A percentile compares a stretch with the other conserved stretches of the same genome.
Evolutionary conservation across 1,284 basidiomycete genomes (phyloP).

Genomic region (Cryptococcus sp.): DNA sequence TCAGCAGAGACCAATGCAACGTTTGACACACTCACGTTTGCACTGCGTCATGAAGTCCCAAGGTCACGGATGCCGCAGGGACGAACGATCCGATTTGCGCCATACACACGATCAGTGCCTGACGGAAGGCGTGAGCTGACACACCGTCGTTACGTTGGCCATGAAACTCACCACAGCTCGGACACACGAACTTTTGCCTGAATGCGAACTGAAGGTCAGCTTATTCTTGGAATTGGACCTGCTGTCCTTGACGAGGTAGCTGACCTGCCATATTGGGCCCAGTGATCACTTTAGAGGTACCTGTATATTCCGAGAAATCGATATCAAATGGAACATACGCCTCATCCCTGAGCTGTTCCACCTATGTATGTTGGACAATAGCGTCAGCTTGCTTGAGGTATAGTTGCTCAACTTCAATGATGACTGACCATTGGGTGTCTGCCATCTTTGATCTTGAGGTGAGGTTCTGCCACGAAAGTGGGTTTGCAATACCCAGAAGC

Average conservation of each 20-base stretch:
- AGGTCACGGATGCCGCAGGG: constrained; percentile 67
- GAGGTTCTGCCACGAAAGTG: constrained; percentile 67
- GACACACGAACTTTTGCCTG: constrained; percentile 51
- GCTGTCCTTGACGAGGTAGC: constrained; percentile 4
- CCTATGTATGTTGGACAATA: constrained; percentile 57
- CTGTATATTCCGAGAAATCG: constrained; percentile 51
- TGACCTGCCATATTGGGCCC: constrained; percentile 59
- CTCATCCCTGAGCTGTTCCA: constrained; percentile 71
- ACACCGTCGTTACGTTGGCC: background rate
- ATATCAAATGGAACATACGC: constrained; percentile 71
- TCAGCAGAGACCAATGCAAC: background rate
- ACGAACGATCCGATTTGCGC: constrained; percentile 61
- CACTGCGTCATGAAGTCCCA: constrained; percentile 80
- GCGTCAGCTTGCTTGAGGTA: too few species aligned
- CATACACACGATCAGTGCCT: constrained; percentile 51
- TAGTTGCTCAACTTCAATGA: too few species aligned
- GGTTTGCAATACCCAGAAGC: constrained; percentile 62
- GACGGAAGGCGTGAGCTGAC: background rate
- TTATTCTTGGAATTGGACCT: background rate
- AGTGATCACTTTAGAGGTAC: constrained; percentile 72
- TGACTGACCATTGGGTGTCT: constrained; percentile 71
- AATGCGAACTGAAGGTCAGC: background rate
- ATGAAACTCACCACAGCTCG: constrained; percentile 36
- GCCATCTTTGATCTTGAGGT: constrained; percentile 54
- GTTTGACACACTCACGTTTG: constrained; percentile 68